Conservation (phyloP, 2,329 filamentous ascomycete species). For the Venturia pyrina region DNA sequence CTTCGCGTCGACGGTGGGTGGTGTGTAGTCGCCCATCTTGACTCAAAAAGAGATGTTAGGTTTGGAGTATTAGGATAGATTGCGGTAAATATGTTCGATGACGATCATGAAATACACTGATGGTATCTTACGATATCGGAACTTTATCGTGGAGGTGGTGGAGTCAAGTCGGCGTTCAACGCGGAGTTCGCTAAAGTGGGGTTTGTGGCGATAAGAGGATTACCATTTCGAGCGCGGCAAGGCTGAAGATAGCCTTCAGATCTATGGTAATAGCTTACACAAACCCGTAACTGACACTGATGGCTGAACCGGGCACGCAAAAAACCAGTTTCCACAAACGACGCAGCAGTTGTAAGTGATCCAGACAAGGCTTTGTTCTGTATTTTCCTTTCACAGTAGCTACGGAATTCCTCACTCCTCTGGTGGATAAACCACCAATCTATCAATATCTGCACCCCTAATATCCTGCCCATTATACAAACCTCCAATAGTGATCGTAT, state of each 20-base stretch:
- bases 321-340: too few relatives aligned
- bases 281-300: too few relatives aligned
- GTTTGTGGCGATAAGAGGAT: background rate
- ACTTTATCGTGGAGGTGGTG: background rate
- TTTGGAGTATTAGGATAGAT: background rate
- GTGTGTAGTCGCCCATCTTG: background rate
- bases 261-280: too few relatives aligned
- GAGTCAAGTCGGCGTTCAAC: background rate
- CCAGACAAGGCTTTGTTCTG: too few relatives aligned
- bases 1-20: background rate
- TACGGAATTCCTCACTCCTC: conserved; percentile 26
- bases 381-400: too few relatives aligned
- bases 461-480: conserved; percentile 46
- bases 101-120: background rate
- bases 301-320: too few relatives aligned
- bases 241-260: background rate
- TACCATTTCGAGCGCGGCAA: background rate
- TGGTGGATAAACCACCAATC: conserved; percentile 49
- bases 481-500: conserved; percentile 49
- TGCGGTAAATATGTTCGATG: background rate
- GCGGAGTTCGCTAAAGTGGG: background rate
- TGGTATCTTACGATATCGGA: background rate
- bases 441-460: conserved; percentile 50
- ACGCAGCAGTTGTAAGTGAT: too few relatives aligned
- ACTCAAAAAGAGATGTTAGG: background rate